These are phyloP conservation scores for Colletotrichum sp. DNA, from an alignment of 2,329 filamentous ascomycete species.

Conservation along the genomic window DNA sequence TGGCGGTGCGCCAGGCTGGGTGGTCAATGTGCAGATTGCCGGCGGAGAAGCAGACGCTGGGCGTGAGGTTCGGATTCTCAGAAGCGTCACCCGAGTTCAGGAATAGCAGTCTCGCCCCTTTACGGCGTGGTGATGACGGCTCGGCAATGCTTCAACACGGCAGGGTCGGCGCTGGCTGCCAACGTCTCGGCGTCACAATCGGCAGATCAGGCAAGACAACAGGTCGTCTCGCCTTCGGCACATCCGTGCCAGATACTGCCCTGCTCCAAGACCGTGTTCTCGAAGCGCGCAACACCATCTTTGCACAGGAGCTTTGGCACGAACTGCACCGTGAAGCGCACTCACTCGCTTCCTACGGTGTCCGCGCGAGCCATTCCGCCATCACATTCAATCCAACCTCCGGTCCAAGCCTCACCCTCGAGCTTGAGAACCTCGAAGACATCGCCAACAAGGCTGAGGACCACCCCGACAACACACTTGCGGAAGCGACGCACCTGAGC, in stretches of 20 bases:
- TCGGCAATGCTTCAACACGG: conserved; percentile 75
- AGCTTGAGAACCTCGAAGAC: conserved; percentile 52
- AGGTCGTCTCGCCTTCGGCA: conserved; percentile 60
- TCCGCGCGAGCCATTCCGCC: conserved; percentile 65
- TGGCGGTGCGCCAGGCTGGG: conserved; percentile 80
- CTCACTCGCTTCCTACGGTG: conserved; percentile 71
- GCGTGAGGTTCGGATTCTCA: conserved; percentile 87
- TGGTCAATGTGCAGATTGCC: conserved; percentile 87
- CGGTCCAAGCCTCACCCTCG: conserved; percentile 66
- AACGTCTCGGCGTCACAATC: conserved; percentile 72
- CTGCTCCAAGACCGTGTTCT: conserved; percentile 73
- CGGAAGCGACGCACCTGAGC: conserved; percentile 69
- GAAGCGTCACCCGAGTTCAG: conserved; percentile 70
- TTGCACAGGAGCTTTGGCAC: conserved; percentile 87
- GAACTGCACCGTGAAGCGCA: conserved; percentile 86
- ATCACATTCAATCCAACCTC: conserved; percentile 62
- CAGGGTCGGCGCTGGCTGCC: conserved; percentile 52
- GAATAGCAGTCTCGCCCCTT: conserved; percentile 78
- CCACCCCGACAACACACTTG: conserved; percentile 54
- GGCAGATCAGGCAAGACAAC: conserved; percentile 61
- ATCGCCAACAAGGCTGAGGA: conserved; percentile 29
- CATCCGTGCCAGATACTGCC: conserved; percentile 60
- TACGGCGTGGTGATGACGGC: conserved; percentile 78
- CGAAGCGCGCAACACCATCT: conserved; percentile 79
- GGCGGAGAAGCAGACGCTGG: conserved; percentile 74